Conservation (phyloP, 83 land plant genomes). For the Isoetes engelmannii region DNA sequence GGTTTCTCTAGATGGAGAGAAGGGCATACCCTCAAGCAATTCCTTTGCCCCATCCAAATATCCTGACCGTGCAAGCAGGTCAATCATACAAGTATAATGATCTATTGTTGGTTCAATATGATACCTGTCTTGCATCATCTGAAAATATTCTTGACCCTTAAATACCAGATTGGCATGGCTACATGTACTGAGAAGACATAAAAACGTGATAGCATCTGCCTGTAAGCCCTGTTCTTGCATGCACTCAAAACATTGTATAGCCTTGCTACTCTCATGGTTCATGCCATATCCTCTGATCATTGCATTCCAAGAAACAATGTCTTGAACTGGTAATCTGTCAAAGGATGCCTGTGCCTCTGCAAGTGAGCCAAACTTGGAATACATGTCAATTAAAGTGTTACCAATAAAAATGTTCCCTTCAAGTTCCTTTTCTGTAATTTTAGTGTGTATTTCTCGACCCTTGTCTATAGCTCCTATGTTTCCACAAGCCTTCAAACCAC, state of each 20-base stretch:
- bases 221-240: conserved; percentile 17
- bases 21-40: not conserved
- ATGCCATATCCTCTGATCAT: conserved; percentile 13
- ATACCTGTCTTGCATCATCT: not conserved
- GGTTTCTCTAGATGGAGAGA: conserved; percentile 5
- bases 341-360: conserved; percentile 2
- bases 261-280: conserved; percentile 7
- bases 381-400: conserved; percentile 11
- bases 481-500: conserved; percentile 7
- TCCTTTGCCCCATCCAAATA: not conserved
- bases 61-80: conserved; percentile 10
- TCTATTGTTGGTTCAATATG: not conserved
- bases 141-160: conserved; percentile 4
- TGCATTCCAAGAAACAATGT: conserved; percentile 1
- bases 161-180: conserved; percentile 1
- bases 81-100: conserved; percentile 1
- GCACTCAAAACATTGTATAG: conserved; percentile 8
- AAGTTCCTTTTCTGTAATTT: not conserved
- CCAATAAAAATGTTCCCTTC: not conserved
- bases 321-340: not conserved
- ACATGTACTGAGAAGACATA: conserved; percentile 5
- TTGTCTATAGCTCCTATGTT: not conserved
- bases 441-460: conserved; percentile 5
- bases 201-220: conserved; percentile 1
- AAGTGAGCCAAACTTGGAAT: conserved; percentile 6